Base-by-base conservation (phyloP, 768 basidiomycete genomes). In the Lactifluus pinguis region DNA sequence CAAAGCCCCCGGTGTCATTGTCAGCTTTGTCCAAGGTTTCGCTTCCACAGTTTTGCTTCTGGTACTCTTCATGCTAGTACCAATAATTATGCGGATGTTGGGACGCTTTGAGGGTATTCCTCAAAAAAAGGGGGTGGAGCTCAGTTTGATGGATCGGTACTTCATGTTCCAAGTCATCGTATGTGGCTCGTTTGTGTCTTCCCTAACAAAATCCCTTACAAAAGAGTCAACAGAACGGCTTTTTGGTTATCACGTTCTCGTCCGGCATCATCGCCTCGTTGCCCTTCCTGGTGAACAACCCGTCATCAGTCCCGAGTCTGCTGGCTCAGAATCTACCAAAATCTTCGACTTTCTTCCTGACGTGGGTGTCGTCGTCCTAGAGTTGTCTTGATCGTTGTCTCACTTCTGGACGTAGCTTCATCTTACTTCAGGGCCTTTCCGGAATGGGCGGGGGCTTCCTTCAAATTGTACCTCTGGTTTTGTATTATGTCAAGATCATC, bases 101-200 rank as follows among this genome's bases (percentile, higher is more conserved):
- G 90, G 85, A 13, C 77, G 82, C 19, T 87, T 97, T 56, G 92
- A 98, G 74, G 97, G 97, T 19, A 91, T 93, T 19, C 94, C 95
- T 0, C 86, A 89, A 65, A 79, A 80, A 38, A 89, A 86, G 0
- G 86, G 84, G 1, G 74, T 98, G 45, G 95, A 99, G 67, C 79
- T 97, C 5, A 89, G 87, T 54, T 73, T 99, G 69, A 97, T 98
- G 95, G 85, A 84, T 1, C 79, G 97, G 21, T 98, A 80, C 75
- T 95, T 95, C 76, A 76, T 92, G 64, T 97, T 97, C 80, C 87
- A 89, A 75, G 89, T 95, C 52, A 75, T 97, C 55, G 92, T 95
- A 73, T 65, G 91, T 64, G 32, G 19, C 36, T 15, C 25, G 64
- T 32, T 17, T 51, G 19, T 39, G 17, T 34, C 7, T 10, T 32